A percentile compares a stretch with the other conserved stretches of the same genome.
Conservation (phyloP, 106 monocot genomes). For the Dendrobium nobile region DNA sequence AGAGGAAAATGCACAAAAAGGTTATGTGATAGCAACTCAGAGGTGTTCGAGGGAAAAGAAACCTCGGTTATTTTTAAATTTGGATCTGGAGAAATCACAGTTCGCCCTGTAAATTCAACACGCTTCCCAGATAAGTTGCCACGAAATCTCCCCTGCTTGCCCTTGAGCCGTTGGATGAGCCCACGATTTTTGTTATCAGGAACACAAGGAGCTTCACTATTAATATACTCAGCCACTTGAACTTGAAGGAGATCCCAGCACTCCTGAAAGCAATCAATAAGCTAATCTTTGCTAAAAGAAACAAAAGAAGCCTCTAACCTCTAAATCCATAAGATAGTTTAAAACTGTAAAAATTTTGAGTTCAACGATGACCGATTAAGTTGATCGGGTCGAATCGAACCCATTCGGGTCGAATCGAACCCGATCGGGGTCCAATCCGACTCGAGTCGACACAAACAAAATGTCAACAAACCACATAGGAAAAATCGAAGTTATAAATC, state of each 20-base stretch:
- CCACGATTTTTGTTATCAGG: constrained; percentile 62
- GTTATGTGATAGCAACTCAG: not conserved
- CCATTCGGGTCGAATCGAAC: too few relatives aligned
- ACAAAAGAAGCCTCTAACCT: not conserved
- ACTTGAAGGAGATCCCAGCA: constrained; percentile 74
- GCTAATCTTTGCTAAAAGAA: constrained; percentile 5
- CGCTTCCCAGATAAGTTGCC: constrained; percentile 93
- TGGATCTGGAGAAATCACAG: constrained; percentile 99
- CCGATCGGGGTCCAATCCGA: too few relatives aligned
- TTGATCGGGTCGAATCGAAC: too few relatives aligned
- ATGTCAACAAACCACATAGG: too few relatives aligned
- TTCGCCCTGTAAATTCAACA: constrained; percentile 91
- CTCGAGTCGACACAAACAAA: too few relatives aligned
- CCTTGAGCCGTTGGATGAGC: constrained; percentile 89
- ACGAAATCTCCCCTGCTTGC: constrained; percentile 95
- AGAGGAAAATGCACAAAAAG: not conserved
- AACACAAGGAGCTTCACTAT: constrained; percentile 82
- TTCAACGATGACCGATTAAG: too few relatives aligned
- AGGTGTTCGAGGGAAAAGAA: not conserved
- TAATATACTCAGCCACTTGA: constrained; percentile 81
- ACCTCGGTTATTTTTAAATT: constrained; percentile 99
- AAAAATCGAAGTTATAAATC: too few relatives aligned
- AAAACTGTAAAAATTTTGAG: not conserved
- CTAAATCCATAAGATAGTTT: not conserved
- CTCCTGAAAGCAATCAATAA: constrained; percentile 35